Evolutionary conservation across 768 basidiomycete species (phyloP).

Genomic region (Mycena albidolilacea): DNA sequence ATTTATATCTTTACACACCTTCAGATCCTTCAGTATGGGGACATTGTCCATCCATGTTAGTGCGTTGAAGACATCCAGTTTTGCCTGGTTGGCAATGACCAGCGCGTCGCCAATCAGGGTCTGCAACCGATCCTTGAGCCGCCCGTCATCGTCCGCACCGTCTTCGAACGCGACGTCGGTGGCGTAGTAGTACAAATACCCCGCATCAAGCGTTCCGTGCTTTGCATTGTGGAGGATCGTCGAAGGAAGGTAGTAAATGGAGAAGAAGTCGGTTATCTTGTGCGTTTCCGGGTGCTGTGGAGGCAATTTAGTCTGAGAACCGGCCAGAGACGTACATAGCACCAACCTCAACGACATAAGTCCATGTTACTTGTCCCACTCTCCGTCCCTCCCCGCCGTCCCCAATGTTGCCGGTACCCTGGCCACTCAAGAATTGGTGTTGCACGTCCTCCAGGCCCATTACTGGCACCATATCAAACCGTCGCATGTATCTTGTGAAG

Average conservation of each 20-base stretch:
- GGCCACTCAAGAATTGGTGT: conserved; percentile 92
- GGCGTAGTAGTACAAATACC: conserved; percentile 98
- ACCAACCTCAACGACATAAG: conserved; percentile 93
- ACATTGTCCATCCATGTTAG: conserved; percentile 96
- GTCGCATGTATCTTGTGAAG: conserved; percentile 81
- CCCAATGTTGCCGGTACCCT: conserved; percentile 69
- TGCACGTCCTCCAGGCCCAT: conserved; percentile 83
- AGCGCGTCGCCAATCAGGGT: conserved; percentile 85
- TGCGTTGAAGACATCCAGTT: conserved; percentile 97
- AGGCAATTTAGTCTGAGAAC: conserved; percentile 12
- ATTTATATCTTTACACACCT: conserved; percentile 62
- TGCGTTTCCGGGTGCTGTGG: conserved; percentile 84
- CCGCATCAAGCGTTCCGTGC: conserved; percentile 87
- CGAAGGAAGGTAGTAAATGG: conserved; percentile 97
- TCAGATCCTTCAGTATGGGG: conserved; percentile 84
- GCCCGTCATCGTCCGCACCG: conserved; percentile 70
- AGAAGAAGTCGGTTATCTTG: conserved; percentile 94
- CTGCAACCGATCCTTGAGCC: conserved; percentile 78
- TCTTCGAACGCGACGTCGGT: conserved; percentile 79
- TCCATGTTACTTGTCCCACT: conserved; percentile 91
- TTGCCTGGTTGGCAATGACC: conserved; percentile 83
- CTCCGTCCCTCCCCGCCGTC: conserved; percentile 68
- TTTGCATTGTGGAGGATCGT: conserved; percentile 87
- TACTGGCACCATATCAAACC: conserved; percentile 87
- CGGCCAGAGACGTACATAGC: background rate